Base-by-base conservation (phyloP, 345 rosid species). In the Fremontodendron californicum region DNA sequence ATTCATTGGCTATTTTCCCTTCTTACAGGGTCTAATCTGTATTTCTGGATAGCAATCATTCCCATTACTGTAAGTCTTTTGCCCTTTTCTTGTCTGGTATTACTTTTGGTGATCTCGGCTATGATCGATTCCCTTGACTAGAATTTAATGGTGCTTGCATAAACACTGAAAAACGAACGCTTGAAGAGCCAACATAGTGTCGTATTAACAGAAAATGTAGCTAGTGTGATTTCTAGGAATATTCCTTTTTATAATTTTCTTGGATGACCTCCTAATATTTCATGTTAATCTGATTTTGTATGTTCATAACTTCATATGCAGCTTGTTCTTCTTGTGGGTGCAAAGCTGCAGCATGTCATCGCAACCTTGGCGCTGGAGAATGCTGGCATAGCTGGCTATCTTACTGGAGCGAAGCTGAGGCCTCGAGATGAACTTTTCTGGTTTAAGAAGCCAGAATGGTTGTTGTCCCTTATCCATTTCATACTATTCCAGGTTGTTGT, bases 401-500 rank as follows among this genome's bases (percentile, higher is more conserved):
- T 84, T 31, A 10, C 83, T 0, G 92, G 87, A 78, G 58, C 83
- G 52, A 91, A 81, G 79, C 61, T 94, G 81, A 88, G 83, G 84
- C 98, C 97, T 75, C 89, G 98, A 40, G 99, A 95, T 71, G 99
- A 90, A 64, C 97, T 95, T 73, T 95, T 95, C 84, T 95, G 99
- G 99, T 90, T 95, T 78, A 93, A 90, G 72, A 95, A 91, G 82
- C 99, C 98, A 0, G 93, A 93, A 83, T 78, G 90, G 40, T 78
- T 93, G 72, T 76, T 95, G 73, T 89, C 89, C 61, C 86, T 95
- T 80, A 92, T 95, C 81, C 99, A 95, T 79, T 95, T 95, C 79
- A 84, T 93, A 69, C 89, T 89, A 19, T 95, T 95, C 82, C 99
- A 95, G 98, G 98, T 95, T 40, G 57, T 67, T 19, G 51, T 48